Conservation (phyloP, 1,284 basidiomycete genomes). For the Mycena citricolor region DNA sequence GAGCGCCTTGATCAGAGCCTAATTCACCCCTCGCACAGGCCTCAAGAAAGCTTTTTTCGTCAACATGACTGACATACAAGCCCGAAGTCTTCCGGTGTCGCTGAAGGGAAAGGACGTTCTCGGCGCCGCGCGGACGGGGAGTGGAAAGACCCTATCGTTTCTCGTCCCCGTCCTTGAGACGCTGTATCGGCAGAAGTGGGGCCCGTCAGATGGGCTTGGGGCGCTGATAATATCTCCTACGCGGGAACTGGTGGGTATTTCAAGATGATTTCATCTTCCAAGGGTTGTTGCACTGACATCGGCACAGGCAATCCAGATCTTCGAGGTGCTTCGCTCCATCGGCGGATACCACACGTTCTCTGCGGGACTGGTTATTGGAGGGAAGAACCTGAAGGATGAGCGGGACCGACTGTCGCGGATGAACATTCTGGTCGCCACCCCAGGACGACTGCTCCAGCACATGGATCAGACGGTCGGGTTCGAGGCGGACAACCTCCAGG, state of each 20-base stretch:
- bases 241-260: constrained; percentile 74
- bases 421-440: constrained; percentile 98
- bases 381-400: constrained; percentile 95
- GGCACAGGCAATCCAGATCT: constrained; percentile 97
- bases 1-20: not conserved
- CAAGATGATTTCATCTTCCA: constrained; percentile 7
- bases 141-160: constrained; percentile 97
- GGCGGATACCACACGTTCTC: constrained; percentile 92
- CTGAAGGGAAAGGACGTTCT: constrained; percentile 95
- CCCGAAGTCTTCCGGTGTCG: constrained; percentile 87
- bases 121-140: constrained; percentile 94
- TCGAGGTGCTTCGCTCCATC: constrained; percentile 91
- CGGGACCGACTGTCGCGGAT: constrained; percentile 85
- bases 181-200: constrained; percentile 90
- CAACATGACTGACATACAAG: constrained; percentile 91
- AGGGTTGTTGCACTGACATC: constrained; percentile 4
- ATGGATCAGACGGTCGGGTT: constrained; percentile 98
- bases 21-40: constrained; percentile 42
- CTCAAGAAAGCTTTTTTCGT: constrained; percentile 85
- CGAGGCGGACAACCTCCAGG: constrained; percentile 85
- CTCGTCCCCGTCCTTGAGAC: constrained; percentile 92
- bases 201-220: constrained; percentile 92
- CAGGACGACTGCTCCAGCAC: constrained; percentile 93
- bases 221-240: constrained; percentile 95
- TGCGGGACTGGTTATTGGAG: constrained; percentile 94